These are phyloP conservation scores for Fusarium robinianum DNA, from an alignment of 2,329 filamentous ascomycete genomes.

Conservation along the genomic window DNA sequence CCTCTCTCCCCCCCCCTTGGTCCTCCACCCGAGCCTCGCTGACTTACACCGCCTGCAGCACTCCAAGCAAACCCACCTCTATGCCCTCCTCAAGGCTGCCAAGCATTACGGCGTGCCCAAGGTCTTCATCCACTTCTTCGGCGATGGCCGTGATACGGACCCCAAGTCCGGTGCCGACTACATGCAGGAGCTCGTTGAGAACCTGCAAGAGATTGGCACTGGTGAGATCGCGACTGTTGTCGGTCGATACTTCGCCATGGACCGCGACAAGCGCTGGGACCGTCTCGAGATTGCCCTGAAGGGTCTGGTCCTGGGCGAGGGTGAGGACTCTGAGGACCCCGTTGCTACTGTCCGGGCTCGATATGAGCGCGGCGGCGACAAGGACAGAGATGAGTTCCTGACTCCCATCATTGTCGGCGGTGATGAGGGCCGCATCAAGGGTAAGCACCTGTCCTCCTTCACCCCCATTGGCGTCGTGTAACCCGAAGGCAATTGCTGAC, in stretches of 20 bases:
- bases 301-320: constrained; percentile 83
- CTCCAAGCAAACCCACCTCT: constrained; percentile 92
- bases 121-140: constrained; percentile 99
- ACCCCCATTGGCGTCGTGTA: neutral
- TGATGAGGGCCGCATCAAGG: constrained; percentile 81
- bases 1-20: no score
- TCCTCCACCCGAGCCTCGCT: constrained; percentile 4
- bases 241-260: constrained; percentile 98
- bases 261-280: constrained; percentile 99
- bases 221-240: constrained; percentile 92
- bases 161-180: constrained; percentile 90
- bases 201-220: constrained; percentile 79
- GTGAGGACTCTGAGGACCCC: constrained; percentile 82
- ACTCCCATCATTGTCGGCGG: constrained; percentile 96
- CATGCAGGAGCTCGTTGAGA: constrained; percentile 82
- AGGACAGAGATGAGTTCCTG: constrained; percentile 94
- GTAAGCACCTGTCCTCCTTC: constrained; percentile 48
- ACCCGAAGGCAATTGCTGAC: constrained; percentile 17
- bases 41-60: constrained; percentile 58
- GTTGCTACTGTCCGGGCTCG: constrained; percentile 84
- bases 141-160: constrained; percentile 95
- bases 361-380: constrained; percentile 70
- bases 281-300: constrained; percentile 88
- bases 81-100: constrained; percentile 83
- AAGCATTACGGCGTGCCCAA: constrained; percentile 86